phyloP scores from a whole-genome alignment of 176 grass and related monocot species.

The Lolium multiflorum region DNA sequence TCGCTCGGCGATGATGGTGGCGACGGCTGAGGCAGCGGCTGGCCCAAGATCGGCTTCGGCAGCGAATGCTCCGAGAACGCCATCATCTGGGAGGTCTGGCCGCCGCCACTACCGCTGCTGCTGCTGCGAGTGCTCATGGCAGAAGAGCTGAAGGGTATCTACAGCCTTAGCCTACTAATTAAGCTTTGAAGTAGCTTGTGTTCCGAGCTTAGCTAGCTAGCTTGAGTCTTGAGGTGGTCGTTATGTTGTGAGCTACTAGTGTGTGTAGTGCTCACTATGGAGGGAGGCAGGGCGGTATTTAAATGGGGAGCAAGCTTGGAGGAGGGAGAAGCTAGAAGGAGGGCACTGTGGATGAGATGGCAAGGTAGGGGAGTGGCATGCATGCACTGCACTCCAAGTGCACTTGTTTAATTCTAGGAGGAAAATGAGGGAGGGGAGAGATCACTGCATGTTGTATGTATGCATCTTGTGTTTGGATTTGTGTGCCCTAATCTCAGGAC shows the following conservation, averaged over 20 bases:
- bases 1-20: conserved; percentile 63
- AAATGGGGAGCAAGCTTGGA: conserved; percentile 51
- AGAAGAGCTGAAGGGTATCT: background rate
- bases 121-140: conserved; percentile 49
- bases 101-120: conserved; percentile 6
- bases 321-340: conserved; percentile 46
- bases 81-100: conserved; percentile 42
- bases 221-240: conserved; percentile 36
- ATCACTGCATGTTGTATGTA: conserved; percentile 40
- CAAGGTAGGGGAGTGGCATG: conserved; percentile 44
- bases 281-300: conserved; percentile 59
- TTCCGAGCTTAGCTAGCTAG: conserved; percentile 10
- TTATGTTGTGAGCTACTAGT: conserved; percentile 8
- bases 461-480: conserved; percentile 50
- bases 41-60: conserved; percentile 35
- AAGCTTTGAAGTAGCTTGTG: conserved; percentile 23
- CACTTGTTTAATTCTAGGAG: conserved; percentile 61
- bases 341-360: conserved; percentile 56
- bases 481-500: conserved; percentile 61
- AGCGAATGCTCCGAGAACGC: conserved; percentile 58
- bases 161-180: background rate
- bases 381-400: conserved; percentile 26
- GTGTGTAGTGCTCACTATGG: conserved; percentile 44
- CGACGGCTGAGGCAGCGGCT: conserved; percentile 36
- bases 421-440: conserved; percentile 29